Conservation (phyloP, 1,284 basidiomycete genomes). For the Puccinia novopanici region DNA sequence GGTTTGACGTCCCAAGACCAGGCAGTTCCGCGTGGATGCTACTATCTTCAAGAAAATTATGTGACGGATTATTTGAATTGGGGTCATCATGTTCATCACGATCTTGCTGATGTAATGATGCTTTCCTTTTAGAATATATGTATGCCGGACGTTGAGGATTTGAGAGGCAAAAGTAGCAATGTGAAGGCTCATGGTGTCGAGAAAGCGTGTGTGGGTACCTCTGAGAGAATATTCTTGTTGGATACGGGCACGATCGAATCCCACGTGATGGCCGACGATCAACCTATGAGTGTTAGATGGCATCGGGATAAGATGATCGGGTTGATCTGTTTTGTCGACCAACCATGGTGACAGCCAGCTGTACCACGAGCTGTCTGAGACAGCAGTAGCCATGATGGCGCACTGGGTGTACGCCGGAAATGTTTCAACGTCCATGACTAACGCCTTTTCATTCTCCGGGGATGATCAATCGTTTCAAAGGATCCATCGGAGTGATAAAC, state of each 20-base stretch:
- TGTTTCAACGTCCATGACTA: constrained; percentile 93
- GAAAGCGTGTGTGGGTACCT: constrained; percentile 74
- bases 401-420: constrained; percentile 79
- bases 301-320: constrained; percentile 75
- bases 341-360: constrained; percentile 95
- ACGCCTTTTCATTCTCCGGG: constrained; percentile 67
- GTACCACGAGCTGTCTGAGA: constrained; percentile 83
- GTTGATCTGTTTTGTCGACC: constrained; percentile 68
- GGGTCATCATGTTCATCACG: constrained; percentile 62
- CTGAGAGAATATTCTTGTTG: constrained; percentile 79
- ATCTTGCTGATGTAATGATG: constrained; percentile 63
- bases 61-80: not conserved
- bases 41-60: not conserved
- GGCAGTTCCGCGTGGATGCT: not conserved
- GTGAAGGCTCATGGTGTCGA: constrained; percentile 95
- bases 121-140: constrained; percentile 71
- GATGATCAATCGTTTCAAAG: constrained; percentile 58
- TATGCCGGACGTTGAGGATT: constrained; percentile 91
- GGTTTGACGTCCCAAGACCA: constrained; percentile 57
- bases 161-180: constrained; percentile 89
- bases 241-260: constrained; percentile 85
- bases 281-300: constrained; percentile 62
- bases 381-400: constrained; percentile 87
- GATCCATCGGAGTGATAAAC: constrained; percentile 69
- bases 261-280: constrained; percentile 90